A percentile compares a stretch with the other conserved stretches of the same genome.
Conservation (phyloP, 2,329 filamentous ascomycete genomes). For the Pseudopithomyces chartarum region DNA sequence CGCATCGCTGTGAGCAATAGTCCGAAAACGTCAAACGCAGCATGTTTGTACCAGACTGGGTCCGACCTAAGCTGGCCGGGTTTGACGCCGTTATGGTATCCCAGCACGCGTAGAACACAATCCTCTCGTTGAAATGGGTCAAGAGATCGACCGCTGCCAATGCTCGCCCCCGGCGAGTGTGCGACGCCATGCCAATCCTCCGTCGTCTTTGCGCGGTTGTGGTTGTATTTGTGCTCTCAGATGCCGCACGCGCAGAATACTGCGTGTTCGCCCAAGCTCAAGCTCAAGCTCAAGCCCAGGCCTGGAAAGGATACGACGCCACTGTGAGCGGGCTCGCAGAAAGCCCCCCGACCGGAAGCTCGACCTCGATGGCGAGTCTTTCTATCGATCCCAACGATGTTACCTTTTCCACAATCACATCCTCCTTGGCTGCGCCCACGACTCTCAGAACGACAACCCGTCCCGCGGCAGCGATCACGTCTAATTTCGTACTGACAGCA, state of each 20-base stretch:
- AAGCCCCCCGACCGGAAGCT: background rate
- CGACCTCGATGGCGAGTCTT: background rate
- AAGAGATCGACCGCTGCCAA: background rate
- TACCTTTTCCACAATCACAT: background rate
- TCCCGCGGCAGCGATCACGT: background rate
- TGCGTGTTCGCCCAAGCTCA: background rate
- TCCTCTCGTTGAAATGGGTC: background rate
- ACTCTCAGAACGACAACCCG: background rate
- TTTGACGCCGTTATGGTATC: background rate
- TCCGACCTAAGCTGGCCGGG: background rate
- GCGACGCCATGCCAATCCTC: background rate
- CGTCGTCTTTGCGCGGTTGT: background rate
- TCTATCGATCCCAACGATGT: background rate
- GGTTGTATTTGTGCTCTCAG: background rate
- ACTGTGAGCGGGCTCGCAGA: background rate
- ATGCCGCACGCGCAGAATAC: background rate
- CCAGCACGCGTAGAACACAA: background rate
- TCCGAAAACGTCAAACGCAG: slow-evolving; percentile 1
- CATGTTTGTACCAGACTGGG: background rate
- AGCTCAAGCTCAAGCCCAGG: background rate
- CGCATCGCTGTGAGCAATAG: background rate
- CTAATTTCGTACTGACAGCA: background rate
- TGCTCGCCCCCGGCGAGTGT: background rate
- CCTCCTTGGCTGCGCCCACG: background rate
- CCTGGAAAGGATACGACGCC: background rate